Percentiles rank a stretch among this genome's conserved stretches.
These are phyloP conservation scores for Mitragyna speciosa DNA, from an alignment of 257 asterid genomes.

Conservation along the genomic window DNA sequence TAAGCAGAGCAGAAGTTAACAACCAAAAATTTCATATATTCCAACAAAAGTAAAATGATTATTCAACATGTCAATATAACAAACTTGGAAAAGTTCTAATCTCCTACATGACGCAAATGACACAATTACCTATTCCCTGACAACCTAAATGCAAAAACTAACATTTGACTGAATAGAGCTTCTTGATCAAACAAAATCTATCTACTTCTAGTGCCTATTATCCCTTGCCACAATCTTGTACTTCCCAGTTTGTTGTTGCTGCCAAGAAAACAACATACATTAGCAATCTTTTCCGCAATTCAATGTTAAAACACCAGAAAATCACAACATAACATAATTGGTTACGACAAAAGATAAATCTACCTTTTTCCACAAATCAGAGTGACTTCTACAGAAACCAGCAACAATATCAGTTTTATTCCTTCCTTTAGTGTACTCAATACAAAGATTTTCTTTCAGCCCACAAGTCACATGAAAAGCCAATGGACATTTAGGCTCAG, in stretches of 20 bases:
- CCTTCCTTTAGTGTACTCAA: constrained; percentile 68
- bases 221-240: constrained; percentile 91
- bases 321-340: background rate
- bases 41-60: background rate
- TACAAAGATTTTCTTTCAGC: constrained; percentile 52
- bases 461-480: constrained; percentile 84
- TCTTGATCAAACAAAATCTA: background rate
- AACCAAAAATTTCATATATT: background rate
- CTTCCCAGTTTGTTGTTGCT: constrained; percentile 85
- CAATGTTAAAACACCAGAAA: background rate
- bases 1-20: background rate
- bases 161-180: background rate
- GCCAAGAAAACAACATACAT: constrained; percentile 26
- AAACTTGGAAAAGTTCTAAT: background rate
- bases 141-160: background rate
- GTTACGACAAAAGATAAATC: background rate
- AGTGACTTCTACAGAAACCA: constrained; percentile 67
- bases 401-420: constrained; percentile 62
- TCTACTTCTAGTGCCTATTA: constrained; percentile 36
- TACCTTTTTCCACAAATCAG: constrained; percentile 86
- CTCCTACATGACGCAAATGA: background rate
- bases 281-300: background rate
- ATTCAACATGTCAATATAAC: background rate
- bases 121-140: background rate
- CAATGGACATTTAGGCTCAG: constrained; percentile 66